These are phyloP conservation scores for Rhododendron ovatum DNA, from an alignment of 148 eudicot species.

Conservation along the genomic window DNA sequence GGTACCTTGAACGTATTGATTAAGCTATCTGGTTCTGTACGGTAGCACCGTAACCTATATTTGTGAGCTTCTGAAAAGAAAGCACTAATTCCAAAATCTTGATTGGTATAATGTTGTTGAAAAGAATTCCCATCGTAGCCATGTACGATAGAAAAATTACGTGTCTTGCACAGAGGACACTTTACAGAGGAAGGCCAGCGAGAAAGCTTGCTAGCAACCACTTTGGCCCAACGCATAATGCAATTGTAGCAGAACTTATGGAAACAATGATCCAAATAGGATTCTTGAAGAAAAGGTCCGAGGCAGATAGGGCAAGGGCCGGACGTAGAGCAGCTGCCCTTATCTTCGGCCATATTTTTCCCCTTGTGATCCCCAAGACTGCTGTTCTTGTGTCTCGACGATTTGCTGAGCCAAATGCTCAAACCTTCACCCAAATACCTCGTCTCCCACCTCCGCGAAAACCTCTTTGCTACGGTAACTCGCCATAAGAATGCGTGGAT, in stretches of 20 bases:
- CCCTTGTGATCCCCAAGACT: background rate
- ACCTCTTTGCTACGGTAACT: too few species aligned
- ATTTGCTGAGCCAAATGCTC: too few species aligned
- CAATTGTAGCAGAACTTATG: slow-evolving; percentile 75
- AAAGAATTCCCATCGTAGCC: slow-evolving; percentile 63
- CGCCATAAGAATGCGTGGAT: too few species aligned
- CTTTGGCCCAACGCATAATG: slow-evolving; percentile 67
- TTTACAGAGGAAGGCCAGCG: slow-evolving; percentile 42
- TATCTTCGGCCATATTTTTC: slow-evolving; percentile 7
- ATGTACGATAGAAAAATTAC: slow-evolving; percentile 57
- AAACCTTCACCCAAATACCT: too few species aligned
- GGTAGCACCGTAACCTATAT: slow-evolving; percentile 73
- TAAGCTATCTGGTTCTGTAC: slow-evolving; percentile 42
- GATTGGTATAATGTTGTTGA: slow-evolving; percentile 53
- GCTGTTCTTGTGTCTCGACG: background rate
- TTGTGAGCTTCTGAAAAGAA: slow-evolving; percentile 77
- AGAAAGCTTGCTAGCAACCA: slow-evolving; percentile 47
- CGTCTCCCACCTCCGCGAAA: too few species aligned
- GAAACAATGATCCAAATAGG: slow-evolving; percentile 69
- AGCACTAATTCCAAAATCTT: slow-evolving; percentile 36
- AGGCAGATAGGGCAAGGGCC: slow-evolving; percentile 74
- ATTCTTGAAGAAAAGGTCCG: slow-evolving; percentile 37
- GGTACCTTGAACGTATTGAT: slow-evolving; percentile 37
- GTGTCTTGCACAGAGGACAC: slow-evolving; percentile 86
- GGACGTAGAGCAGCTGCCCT: slow-evolving; percentile 11